Conservation (phyloP, 179 eudicot species). For the Silene coronaria region DNA sequence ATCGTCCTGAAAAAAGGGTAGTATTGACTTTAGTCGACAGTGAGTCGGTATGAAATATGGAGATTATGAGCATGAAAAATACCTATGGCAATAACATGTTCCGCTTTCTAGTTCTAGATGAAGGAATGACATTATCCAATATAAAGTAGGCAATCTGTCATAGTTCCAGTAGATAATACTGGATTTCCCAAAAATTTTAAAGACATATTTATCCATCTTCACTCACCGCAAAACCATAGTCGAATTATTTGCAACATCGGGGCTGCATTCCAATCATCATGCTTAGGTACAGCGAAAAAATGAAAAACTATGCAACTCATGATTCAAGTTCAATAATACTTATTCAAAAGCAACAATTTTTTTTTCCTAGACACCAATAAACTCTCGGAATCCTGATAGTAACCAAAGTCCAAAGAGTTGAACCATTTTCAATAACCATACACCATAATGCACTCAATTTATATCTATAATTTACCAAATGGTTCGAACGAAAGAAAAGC, state of each 20-base stretch:
- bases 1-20: constrained; percentile 53
- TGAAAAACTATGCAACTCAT: not conserved
- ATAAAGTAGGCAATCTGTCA: not conserved
- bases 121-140: not conserved
- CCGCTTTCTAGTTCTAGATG: not conserved
- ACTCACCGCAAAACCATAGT: not conserved
- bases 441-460: not conserved
- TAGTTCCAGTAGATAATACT: not conserved
- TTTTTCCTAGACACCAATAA: too few relatives aligned
- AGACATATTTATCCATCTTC: constrained; percentile 2
- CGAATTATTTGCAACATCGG: not conserved
- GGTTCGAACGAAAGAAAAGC: not conserved
- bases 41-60: not conserved
- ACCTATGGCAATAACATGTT: not conserved
- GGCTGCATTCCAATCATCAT: not conserved
- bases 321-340: not conserved
- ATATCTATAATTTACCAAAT: not conserved
- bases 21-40: not conserved
- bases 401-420: too few relatives aligned
- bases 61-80: not conserved
- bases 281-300: not conserved
- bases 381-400: too few relatives aligned
- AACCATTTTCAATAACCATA: too few relatives aligned
- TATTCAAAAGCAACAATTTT: too few relatives aligned
- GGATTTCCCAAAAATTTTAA: not conserved